Evolutionary conservation across 1,139 yeast species (phyloP), one percentile per base, ranked within the genome.

Genomic region (Kodamaea derodonti): DNA sequence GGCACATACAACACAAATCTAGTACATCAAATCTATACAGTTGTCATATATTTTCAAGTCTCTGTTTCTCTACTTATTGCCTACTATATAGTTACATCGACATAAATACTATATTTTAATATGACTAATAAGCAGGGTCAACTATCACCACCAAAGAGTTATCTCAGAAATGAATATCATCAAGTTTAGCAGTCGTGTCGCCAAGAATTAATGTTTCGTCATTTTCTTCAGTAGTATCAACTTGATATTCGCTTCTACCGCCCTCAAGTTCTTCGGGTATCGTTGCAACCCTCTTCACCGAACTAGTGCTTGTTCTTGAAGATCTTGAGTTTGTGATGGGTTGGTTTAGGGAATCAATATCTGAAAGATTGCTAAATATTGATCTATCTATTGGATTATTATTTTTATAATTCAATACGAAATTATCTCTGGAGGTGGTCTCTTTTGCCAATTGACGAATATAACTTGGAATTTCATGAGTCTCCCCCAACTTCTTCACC

Each of bases 351-450:
- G 40, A 23, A 41, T 45, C 9, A 43, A 51, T 43, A 17, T 30
- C 35, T 14, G 51, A 31, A 20, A 62, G 48, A 35, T 65, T 59
- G 24, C 46, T 47, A 37, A 46, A 56, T 16, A 63, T 62, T 33
- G 58, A 58, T 8, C 46, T 46, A 40, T 63, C 69, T 14, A 59
- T 50, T 4, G 62, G 46, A 29, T 52, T 47, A 13, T 36, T 27
- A 30, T 39, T 37, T 28, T 39, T 43, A 27, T 40, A 45, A 23
- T 36, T 30, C 16, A 41, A 30, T 24, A 43, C 34, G 23, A 43
- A 42, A 6, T 38, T 40, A 25, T 48, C 47, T 29, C 41, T 46
- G 7, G 38, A 16, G 31, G 53, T 55, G 32, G 65, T 51, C 18
- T 56, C 58, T 4, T 37, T 29, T 9, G 65, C 51, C 23, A 62